Base-by-base conservation (phyloP, 1,139 yeast genomes). In the Saccharomycopsis crataegensis region DNA sequence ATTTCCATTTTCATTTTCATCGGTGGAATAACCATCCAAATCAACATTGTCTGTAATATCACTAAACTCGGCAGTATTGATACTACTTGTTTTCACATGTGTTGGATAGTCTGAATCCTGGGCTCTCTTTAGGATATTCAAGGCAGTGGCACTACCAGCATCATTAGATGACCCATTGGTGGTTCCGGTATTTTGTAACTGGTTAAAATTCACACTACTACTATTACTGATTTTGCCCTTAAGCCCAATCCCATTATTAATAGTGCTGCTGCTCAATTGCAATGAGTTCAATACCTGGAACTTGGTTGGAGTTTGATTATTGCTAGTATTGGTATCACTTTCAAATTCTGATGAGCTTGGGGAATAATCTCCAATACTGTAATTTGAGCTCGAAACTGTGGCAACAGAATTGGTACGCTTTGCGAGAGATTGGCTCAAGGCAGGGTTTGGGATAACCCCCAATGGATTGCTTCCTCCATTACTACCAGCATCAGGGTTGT, bases 361-460 rank as follows among this genome's bases (percentile, higher is more conserved):
- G 1, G 75, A 71, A 59, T 67, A 73, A 28, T 73, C 74, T 1
- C 76, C 76, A 45, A 73, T 71, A 2, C 74, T 62, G 65, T 51
- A 54, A 22, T 22, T 22, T 38, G 46, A 32, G n/a, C 47, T 37
- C 28, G 52, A 43, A 46, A 51, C 50, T 3, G 57, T 54, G 17
- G 46, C 32, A 17, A 34, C 17, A 6, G 47, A 41, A 37, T 48
- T 48, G 9, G 43, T 40, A 11, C 44, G 32, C 31, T 48, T 48
- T 9, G 42, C 46, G 8, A 36, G 46, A 32, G 12, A 12, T 22
- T 22, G 28, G 28, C 28, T 22, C 28, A 22, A 22, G 2, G 28
- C 28, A 6, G 46, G 11, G 12, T 32, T 32, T 8, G 46, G 34
- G 6, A 34, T 12, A 16, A 22, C 28, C 28, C 28, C 28, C 28